Base-by-base conservation (phyloP, 352 stramenopile species). In the Plasmopara muralis region DNA sequence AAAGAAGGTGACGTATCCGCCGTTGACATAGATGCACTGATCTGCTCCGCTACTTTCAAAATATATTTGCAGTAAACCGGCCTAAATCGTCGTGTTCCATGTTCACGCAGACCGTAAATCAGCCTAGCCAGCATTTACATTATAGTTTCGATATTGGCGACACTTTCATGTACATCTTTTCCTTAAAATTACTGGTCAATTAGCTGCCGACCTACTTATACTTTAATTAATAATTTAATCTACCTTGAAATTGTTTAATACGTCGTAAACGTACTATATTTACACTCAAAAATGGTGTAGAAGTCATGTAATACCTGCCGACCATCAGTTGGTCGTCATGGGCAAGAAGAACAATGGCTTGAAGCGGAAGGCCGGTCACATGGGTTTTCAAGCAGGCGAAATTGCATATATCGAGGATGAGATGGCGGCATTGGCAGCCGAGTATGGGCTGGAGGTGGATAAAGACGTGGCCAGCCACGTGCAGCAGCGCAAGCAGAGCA, bases 391-490 rank as follows among this genome's bases (percentile, higher is more conserved):
- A 57, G 58, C 68, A 14, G 65, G 53, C 49, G 78, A 92, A 52
- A 87, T 92, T 54, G 81, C 78, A 50, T 92, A 87, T 66, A 92
- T 92, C 39, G 81, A 92, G 50, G 81, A 92, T 42, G 81, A 92
- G 53, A 92, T 92, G 73, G 78, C 74, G 1, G 79, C 81, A 41
- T 66, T 89, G 15, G 81, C 81, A 12, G 69, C 70, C 46, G 81
- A 92, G 67, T 92, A 89, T 57, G 81, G 81, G 4, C 77, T 92
- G 28, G 49, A 77, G 14, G 64, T 92, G 48, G 78, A 92, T 50
- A 48, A 68, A 9, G 78, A 87, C 38, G 77, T 92, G 28, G 78
- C 77, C 4, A 58, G 59, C 33, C 72, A 74, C 57, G 80, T 92
- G 50, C 55, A 60, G 53, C 46, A 77, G 48, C 76, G 81, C 50